Evolutionary conservation across 345 rosid species (phyloP), one percentile per base, ranked within the genome.

Genomic region (Luvunga scandens): DNA sequence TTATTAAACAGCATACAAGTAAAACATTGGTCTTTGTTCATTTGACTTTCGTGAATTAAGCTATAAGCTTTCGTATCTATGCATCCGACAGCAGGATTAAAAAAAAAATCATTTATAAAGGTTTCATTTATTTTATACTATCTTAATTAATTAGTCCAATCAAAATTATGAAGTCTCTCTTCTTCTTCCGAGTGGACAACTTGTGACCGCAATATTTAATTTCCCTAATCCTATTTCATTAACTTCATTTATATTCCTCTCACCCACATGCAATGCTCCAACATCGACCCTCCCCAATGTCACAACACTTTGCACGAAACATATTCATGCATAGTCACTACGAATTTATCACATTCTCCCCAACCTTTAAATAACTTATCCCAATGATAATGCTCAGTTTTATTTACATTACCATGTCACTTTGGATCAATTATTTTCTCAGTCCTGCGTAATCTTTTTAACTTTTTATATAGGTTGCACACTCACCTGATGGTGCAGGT

Each of bases 191-290:
- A 0, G 83, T 77, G 83, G 86, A 79, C 82, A 57, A 77, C 55
- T 64, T 34, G 84, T 66, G 85, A 67, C 81, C 83, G 82, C 81
- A 57, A 13, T 53, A 19, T 72, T 13, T 18, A 72, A 73, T 79
- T 61, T 66, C n/a, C 22, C 53, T 77, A 69, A 48, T 77, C 82
- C 73, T 77, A 38, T 73, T 28, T 50, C 78, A 13, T 13, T 13
- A 42, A 45, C 38, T 60, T 28, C 7, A 30, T 5, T 5, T 67
- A 7, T 62, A 12, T 75, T 28, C 50, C 66, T 38, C 73, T 69
- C 77, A 33, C 48, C 48, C 88, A 87, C 86, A 85, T 85, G 88
- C 86, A 79, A 31, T 79, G 75, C 78, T 68, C 70, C 38, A 34
- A 45, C 59, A 13, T 59, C 71, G 69, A 77, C 77, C 48, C 57